A percentile compares a stretch with the other conserved stretches of the same genome.
phyloP scores from a whole-genome alignment of 2,329 filamentous ascomycete species.

The Fusarium continuum region DNA sequence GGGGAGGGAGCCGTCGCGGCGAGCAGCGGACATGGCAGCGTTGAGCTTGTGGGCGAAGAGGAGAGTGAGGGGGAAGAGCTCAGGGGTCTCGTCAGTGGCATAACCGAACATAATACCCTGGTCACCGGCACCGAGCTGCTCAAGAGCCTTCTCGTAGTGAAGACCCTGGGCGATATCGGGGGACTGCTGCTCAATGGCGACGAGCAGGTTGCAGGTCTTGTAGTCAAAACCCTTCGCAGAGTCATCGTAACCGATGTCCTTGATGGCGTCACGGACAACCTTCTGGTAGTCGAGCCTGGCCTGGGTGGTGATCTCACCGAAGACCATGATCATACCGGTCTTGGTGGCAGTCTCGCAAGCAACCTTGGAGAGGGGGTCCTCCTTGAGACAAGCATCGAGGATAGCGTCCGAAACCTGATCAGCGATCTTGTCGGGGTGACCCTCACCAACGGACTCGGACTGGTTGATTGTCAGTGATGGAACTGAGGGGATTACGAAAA shows the following conservation, averaged over 20 bases:
- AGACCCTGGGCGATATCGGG: conserved; percentile 99
- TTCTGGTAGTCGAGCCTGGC: conserved; percentile 97
- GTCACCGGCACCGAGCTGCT: conserved; percentile 98
- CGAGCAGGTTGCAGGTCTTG: conserved; percentile 99
- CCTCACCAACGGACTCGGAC: conserved; percentile 90
- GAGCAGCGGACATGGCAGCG: conserved; percentile 89
- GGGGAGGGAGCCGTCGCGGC: conserved; percentile 84
- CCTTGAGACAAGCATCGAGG: conserved; percentile 94
- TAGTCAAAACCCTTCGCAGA: conserved; percentile 99
- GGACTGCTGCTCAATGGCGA: conserved; percentile 99
- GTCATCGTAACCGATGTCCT: conserved; percentile 98
- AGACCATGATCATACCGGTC: conserved; percentile 99
- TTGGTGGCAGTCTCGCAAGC: conserved; percentile 99
- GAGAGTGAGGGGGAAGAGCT: conserved; percentile 94
- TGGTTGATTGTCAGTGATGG: conserved; percentile 48
- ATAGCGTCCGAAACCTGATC: conserved; percentile 99
- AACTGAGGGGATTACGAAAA: conserved; percentile 1
- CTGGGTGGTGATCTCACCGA: conserved; percentile 98
- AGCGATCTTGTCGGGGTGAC: conserved; percentile 96
- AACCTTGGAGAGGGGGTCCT: conserved; percentile 98
- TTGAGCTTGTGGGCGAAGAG: conserved; percentile 97
- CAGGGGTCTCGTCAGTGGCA: conserved; percentile 98
- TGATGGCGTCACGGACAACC: conserved; percentile 91
- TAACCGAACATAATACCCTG: conserved; percentile 99
- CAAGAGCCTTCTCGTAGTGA: conserved; percentile 95